Percentiles rank a stretch among this genome's conserved stretches.
Evolutionary conservation across 1,284 basidiomycete genomes (phyloP).

Genomic region (Moesziomyces globuligerus): DNA sequence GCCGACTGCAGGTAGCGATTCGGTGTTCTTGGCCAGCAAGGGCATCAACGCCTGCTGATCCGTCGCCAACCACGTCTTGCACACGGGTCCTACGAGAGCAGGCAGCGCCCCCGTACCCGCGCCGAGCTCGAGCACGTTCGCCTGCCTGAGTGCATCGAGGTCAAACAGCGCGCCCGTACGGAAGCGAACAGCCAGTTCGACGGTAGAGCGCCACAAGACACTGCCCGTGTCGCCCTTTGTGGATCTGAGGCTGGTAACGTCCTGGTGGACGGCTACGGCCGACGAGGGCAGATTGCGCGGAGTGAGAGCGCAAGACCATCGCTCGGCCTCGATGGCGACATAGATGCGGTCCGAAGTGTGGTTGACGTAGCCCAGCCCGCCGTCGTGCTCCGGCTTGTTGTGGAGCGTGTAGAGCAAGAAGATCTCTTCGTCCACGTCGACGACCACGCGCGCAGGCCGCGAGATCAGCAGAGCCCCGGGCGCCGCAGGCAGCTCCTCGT

Average conservation of each 20-base stretch:
- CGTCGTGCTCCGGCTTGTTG: conserved; percentile 28
- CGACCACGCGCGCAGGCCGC: conserved; percentile 13
- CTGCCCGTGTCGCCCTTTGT: conserved; percentile 60
- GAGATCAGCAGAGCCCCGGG: conserved; percentile 14
- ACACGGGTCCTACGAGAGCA: conserved; percentile 22
- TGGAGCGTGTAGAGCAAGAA: conserved; percentile 50
- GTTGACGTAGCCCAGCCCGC: conserved; percentile 52
- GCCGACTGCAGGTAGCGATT: conserved; percentile 1
- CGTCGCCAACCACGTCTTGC: conserved; percentile 55
- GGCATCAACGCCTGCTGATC: conserved; percentile 54
- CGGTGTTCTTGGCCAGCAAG: conserved; percentile 50
- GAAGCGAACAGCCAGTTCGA: conserved; percentile 43
- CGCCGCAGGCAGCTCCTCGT: conserved; percentile 9
- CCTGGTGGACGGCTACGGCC: conserved; percentile 25
- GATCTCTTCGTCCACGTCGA: conserved; percentile 56
- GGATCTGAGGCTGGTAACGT: conserved; percentile 56
- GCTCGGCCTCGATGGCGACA: conserved; percentile 23
- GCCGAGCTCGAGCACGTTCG: conserved; percentile 57
- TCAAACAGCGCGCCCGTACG: conserved; percentile 20
- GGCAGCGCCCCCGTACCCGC: conserved; percentile 62
- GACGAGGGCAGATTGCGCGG: conserved; percentile 28
- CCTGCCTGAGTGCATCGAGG: conserved; percentile 5
- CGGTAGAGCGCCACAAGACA: conserved; percentile 59
- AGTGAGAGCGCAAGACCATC: conserved; percentile 10
- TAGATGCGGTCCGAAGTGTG: conserved; percentile 37